phyloP scores from a whole-genome alignment of 2,329 filamentous ascomycete genomes.

The Periconia macrospinosa region DNA sequence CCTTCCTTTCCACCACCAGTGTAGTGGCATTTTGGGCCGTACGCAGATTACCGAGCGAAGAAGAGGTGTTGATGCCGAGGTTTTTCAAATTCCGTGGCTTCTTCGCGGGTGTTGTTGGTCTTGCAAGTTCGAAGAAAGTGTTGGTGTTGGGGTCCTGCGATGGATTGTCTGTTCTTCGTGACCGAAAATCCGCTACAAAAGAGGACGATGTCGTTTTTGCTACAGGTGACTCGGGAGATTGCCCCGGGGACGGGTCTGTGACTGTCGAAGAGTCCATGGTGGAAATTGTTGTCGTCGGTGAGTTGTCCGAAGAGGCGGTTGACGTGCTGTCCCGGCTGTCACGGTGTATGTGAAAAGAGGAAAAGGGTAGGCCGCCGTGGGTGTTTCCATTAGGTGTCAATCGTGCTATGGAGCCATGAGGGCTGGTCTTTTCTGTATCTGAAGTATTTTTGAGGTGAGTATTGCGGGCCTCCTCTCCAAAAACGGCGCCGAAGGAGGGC shows the following conservation, averaged over 20 bases:
- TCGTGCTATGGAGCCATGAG: slow-evolving; percentile 37
- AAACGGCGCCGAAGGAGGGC: slow-evolving; percentile 76
- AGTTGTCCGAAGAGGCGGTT: slow-evolving; percentile 88
- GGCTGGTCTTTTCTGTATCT: slow-evolving; percentile 16
- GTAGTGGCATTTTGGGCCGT: slow-evolving; percentile 52
- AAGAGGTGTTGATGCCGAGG: slow-evolving; percentile 71
- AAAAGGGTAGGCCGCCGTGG: slow-evolving; percentile 35
- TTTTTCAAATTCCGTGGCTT: slow-evolving; percentile 83
- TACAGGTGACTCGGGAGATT: slow-evolving; percentile 83
- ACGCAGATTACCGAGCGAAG: slow-evolving; percentile 50
- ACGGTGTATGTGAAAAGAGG: slow-evolving; percentile 59
- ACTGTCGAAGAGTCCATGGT: slow-evolving; percentile 89
- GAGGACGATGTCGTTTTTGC: slow-evolving; percentile 72
- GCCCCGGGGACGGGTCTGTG: slow-evolving; percentile 88
- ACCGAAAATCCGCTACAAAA: slow-evolving; percentile 61
- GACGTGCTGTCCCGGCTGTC: slow-evolving; percentile 80
- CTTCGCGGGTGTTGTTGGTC: slow-evolving; percentile 59
- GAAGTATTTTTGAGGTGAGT: slow-evolving; percentile 53
- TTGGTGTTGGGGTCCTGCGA: slow-evolving; percentile 47
- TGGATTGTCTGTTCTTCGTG: slow-evolving; percentile 32
- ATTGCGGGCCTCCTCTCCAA: slow-evolving; percentile 61
- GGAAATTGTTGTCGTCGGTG: slow-evolving; percentile 89
- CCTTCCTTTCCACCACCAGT: slow-evolving; percentile 52
- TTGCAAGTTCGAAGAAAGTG: slow-evolving; percentile 59
- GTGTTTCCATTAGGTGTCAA: slow-evolving; percentile 40